phyloP scores from a whole-genome alignment of 148 eudicot genomes.

The Spergularia bocconei region DNA sequence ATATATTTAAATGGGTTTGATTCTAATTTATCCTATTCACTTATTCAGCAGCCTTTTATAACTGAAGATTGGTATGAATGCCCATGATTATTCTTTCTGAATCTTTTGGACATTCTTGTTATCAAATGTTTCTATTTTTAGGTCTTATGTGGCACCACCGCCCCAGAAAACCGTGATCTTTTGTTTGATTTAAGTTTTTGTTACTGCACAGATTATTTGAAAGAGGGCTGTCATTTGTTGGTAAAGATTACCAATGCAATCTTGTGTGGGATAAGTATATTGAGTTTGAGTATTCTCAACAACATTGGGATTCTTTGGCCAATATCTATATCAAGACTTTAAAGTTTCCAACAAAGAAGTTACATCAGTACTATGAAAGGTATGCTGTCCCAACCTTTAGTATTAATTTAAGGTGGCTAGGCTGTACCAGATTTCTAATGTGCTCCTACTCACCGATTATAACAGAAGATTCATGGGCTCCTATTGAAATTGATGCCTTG shows the following conservation, averaged over 20 bases:
- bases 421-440: background rate
- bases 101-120: background rate
- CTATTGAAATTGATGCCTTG: slow-evolving; percentile 1
- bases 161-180: background rate
- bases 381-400: slow-evolving; percentile 26
- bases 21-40: background rate
- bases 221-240: slow-evolving; percentile 72
- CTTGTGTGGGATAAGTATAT: slow-evolving; percentile 78
- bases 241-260: slow-evolving; percentile 77
- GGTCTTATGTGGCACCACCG: background rate
- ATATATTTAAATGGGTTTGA: background rate
- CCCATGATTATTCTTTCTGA: background rate
- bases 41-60: background rate
- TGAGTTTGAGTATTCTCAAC: slow-evolving; percentile 72
- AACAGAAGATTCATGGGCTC: background rate
- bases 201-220: slow-evolving; percentile 55
- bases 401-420: background rate
- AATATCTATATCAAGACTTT: slow-evolving; percentile 56
- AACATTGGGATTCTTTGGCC: slow-evolving; percentile 77
- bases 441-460: background rate
- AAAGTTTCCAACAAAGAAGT: slow-evolving; percentile 73
- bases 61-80: background rate
- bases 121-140: background rate
- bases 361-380: slow-evolving; percentile 78
- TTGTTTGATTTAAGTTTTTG: background rate